These are phyloP conservation scores for Myochromella boudieri DNA, from an alignment of 768 basidiomycete species.

Conservation along the genomic window DNA sequence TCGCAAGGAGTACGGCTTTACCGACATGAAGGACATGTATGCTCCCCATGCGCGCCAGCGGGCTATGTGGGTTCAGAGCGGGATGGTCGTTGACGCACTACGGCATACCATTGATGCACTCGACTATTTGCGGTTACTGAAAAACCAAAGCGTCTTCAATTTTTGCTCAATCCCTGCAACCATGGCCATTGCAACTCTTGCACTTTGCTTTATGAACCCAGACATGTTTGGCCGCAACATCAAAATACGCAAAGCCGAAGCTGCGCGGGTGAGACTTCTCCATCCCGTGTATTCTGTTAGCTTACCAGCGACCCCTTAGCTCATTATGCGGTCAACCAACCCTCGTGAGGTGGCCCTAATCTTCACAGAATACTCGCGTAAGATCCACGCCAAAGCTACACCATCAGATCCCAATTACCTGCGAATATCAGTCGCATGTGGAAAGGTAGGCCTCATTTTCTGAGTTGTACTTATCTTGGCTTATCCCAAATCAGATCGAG, in stretches of 20 bases:
- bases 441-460: slow-evolving; percentile 54
- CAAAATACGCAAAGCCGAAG: slow-evolving; percentile 93
- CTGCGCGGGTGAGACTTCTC: slow-evolving; percentile 63
- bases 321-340: slow-evolving; percentile 92
- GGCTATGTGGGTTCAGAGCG: slow-evolving; percentile 81
- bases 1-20: slow-evolving; percentile 60
- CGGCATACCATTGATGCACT: slow-evolving; percentile 82
- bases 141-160: slow-evolving; percentile 91
- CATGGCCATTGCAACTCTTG: slow-evolving; percentile 95
- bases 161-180: slow-evolving; percentile 93
- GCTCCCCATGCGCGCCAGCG: slow-evolving; percentile 55
- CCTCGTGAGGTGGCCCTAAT: slow-evolving; percentile 87
- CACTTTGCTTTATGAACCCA: slow-evolving; percentile 91
- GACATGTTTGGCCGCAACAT: slow-evolving; percentile 83
- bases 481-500: slow-evolving; percentile 66
- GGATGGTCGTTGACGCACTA: slow-evolving; percentile 87
- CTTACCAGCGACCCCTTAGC: slow-evolving; percentile 39
- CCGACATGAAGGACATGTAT: slow-evolving; percentile 68
- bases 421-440: slow-evolving; percentile 77
- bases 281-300: not conserved
- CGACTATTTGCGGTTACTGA: slow-evolving; percentile 85
- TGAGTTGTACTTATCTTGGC: slow-evolving; percentile 6
- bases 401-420: slow-evolving; percentile 88
- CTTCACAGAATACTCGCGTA: slow-evolving; percentile 79
- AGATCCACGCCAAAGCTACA: slow-evolving; percentile 77